Evolutionary conservation across 1,139 yeast species (phyloP).

Genomic region (Hyphopichia burtonii): DNA sequence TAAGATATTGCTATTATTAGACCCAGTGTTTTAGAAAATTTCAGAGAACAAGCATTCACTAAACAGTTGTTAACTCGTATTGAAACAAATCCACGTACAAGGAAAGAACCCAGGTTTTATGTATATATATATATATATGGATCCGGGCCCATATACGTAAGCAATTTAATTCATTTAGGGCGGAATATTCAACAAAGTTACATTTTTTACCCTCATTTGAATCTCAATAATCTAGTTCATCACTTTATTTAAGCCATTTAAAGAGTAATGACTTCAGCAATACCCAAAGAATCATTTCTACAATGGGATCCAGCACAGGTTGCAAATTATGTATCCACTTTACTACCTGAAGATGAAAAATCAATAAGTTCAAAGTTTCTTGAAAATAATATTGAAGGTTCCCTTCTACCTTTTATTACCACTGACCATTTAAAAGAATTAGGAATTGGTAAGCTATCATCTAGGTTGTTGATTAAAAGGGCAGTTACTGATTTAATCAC

Average conservation of each 20-base stretch:
- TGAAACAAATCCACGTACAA: not conserved
- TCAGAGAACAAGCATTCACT: not conserved
- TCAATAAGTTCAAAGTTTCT: slow-evolving; percentile 35
- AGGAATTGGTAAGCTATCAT: slow-evolving; percentile 43
- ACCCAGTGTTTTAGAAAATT: not conserved
- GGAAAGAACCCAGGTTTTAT: not conserved
- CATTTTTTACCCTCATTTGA: too few relatives aligned
- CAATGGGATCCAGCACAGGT: slow-evolving; percentile 53
- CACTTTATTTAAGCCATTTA: too few relatives aligned
- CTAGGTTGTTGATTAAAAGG: slow-evolving; percentile 49
- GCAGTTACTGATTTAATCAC: slow-evolving; percentile 46
- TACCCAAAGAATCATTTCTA: slow-evolving; percentile 35
- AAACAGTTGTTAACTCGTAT: too few relatives aligned
- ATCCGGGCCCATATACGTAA: too few relatives aligned
- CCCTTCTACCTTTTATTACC: slow-evolving; percentile 55
- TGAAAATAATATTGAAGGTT: slow-evolving; percentile 62
- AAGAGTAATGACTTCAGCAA: not conserved
- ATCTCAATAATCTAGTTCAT: too few relatives aligned
- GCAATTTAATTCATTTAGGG: too few relatives aligned
- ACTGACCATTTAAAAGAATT: slow-evolving; percentile 62
- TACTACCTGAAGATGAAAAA: slow-evolving; percentile 20
- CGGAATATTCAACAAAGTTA: too few relatives aligned
- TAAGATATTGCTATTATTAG: not conserved
- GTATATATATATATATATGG: too few relatives aligned
- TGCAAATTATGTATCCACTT: slow-evolving; percentile 30